These are phyloP conservation scores for Globisporangium rhizosaccharum DNA, from an alignment of 352 stramenopile genomes.

Conservation along the genomic window DNA sequence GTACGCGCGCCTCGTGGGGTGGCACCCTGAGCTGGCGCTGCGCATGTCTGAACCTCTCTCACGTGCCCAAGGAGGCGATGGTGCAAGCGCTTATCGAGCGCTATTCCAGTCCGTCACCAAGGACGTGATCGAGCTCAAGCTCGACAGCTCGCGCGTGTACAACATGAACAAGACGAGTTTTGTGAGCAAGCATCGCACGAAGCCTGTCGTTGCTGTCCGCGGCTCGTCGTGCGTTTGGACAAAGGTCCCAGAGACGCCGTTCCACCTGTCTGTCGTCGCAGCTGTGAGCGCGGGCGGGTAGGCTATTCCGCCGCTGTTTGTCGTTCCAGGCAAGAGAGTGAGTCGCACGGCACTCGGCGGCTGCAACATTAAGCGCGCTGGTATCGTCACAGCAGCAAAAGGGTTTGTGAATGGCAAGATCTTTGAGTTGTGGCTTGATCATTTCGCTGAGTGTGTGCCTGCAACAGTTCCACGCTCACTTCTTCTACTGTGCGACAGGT, in stretches of 20 bases:
- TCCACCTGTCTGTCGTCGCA: neutral
- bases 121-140: neutral
- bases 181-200: neutral
- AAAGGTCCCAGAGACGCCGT: neutral
- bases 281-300: neutral
- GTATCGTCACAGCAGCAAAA: neutral
- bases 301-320: neutral
- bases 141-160: neutral
- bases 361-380: neutral
- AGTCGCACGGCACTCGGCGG: neutral
- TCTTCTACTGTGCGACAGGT: neutral
- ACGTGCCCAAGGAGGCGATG: neutral
- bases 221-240: neutral
- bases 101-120: neutral
- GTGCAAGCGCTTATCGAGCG: neutral
- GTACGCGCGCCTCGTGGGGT: neutral
- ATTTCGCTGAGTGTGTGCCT: neutral
- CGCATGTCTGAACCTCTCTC: neutral
- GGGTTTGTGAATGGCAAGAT: neutral
- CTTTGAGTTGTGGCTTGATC: neutral
- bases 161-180: neutral
- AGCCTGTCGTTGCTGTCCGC: neutral
- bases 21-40: neutral
- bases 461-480: neutral
- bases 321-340: neutral